Evolutionary conservation across 176 grass and related monocot species (phyloP), one percentile per base, ranked within the genome.

Genomic region (Microstegium vimineum): DNA sequence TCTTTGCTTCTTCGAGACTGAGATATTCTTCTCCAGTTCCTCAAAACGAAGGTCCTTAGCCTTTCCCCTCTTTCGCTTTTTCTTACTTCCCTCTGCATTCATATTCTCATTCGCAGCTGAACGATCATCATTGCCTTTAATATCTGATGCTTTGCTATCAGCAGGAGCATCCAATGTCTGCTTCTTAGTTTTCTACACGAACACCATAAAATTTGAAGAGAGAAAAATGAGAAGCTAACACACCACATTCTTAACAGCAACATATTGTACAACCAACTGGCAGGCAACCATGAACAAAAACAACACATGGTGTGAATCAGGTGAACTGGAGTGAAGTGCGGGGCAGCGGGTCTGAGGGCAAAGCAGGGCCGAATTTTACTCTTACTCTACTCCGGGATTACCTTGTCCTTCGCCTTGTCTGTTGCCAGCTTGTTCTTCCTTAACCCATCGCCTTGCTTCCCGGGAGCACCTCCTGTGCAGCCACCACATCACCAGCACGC

Each of bases 31-130:
- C 40, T 93, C 90, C 23, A 98, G 87, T 33, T 95, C 89, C 71
- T 89, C 78, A 69, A 98, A 95, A 40, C 93, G 88, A 37, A 98
- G 93, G 43, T 99, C 96, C 81, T 86, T 70, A 43, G 31, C 80
- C 33, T 64, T 82, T 33, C 86, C 85, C 23, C 85, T 62, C 70
- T 94, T 94, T 28, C 78, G 22, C 76, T 94, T 94, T 6, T 28
- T 20, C 65, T 90, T 88, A 33, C 46, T 74, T 42, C 49, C 90
- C 38, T 82, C 69, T 3, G 8, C 43, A 40, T 62, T 74, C 25
- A 69, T 20, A 0, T 17, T 52, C 15, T 76, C 81, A 26, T 47
- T 42, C 4, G 32, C 56, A 78, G 6, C 10, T 0, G 52, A 65
- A 62, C 71, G 78, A 56, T 57, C 81, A 34, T 63, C 73, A 47